Conservation (phyloP, 2,329 filamentous ascomycete species). For the Aspergillus brasiliensis region DNA sequence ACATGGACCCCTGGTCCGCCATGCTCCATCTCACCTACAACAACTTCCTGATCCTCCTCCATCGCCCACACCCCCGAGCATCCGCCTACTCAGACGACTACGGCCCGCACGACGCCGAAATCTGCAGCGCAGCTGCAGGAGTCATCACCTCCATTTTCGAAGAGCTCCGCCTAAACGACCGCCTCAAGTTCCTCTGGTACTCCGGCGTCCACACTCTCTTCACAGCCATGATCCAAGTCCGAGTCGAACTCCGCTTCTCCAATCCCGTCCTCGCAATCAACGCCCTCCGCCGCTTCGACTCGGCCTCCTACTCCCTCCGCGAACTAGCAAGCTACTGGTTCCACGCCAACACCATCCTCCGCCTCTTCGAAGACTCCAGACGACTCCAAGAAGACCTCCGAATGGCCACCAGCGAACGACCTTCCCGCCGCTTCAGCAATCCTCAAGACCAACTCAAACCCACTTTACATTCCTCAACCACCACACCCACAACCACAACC, state of each 20-base stretch:
- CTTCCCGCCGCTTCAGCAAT: conserved; percentile 31
- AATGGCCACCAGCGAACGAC: conserved; percentile 38
- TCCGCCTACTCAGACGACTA: conserved; percentile 48
- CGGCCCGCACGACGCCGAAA: conserved; percentile 49
- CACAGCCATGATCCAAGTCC: conserved; percentile 51
- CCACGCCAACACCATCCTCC: conserved; percentile 46
- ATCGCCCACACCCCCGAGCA: conserved; percentile 47
- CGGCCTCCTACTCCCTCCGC: conserved; percentile 44
- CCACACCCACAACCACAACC: conserved; percentile 20
- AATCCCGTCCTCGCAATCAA: conserved; percentile 50
- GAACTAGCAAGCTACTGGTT: conserved; percentile 47
- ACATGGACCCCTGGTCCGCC: conserved; percentile 48
- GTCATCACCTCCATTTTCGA: conserved; percentile 51
- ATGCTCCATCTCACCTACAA: conserved; percentile 50
- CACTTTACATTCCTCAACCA: conserved; percentile 7
- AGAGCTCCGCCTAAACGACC: conserved; percentile 44
- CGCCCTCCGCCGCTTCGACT: conserved; percentile 48
- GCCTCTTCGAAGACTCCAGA: conserved; percentile 47
- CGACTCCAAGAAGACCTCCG: conserved; percentile 46
- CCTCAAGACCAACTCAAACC: conserved; percentile 8
- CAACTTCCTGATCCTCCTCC: conserved; percentile 49
- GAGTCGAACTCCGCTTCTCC: conserved; percentile 49
- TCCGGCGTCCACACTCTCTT: conserved; percentile 49
- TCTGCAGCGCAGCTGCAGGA: conserved; percentile 48
- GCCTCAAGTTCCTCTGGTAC: conserved; percentile 48